These are phyloP conservation scores for Apiospora hydei DNA, from an alignment of 2,329 filamentous ascomycete genomes.

Conservation along the genomic window DNA sequence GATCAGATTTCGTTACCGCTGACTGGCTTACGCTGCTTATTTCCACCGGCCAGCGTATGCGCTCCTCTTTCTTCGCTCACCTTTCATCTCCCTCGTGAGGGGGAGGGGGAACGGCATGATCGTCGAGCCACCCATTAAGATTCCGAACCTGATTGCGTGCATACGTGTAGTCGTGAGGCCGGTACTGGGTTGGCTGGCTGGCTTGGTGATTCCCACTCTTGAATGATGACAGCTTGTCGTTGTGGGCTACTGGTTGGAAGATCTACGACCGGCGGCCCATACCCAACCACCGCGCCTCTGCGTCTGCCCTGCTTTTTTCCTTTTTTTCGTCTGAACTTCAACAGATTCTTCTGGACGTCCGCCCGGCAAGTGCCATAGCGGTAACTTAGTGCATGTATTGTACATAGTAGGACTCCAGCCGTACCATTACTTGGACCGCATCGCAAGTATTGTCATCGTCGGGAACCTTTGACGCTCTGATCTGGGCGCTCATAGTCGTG, in stretches of 20 bases:
- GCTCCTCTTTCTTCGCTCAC: background rate
- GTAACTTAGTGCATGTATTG: background rate
- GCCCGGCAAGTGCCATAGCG: slow-evolving; percentile 14
- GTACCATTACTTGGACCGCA: background rate
- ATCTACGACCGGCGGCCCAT: background rate
- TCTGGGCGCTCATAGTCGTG: slow-evolving; percentile 8
- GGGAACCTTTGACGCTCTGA: slow-evolving; percentile 6
- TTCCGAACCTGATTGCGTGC: slow-evolving; percentile 8
- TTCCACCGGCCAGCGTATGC: background rate
- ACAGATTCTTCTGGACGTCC: background rate
- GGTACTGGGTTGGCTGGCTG: background rate
- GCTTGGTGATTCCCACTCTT: background rate
- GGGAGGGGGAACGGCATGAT: background rate
- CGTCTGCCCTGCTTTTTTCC: background rate
- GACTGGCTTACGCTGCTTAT: slow-evolving; percentile 5
- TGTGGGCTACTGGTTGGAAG: background rate
- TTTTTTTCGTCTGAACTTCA: slow-evolving; percentile 10
- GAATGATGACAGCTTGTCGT: slow-evolving; percentile 10
- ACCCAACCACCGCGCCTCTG: background rate
- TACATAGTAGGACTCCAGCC: too few relatives aligned
- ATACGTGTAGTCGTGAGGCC: background rate
- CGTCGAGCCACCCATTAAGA: slow-evolving; percentile 3
- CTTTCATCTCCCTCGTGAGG: background rate
- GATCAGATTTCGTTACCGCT: background rate
- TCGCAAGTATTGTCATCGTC: background rate